Conservation (phyloP, 2,329 filamentous ascomycete species). For the Geosmithia flava region DNA sequence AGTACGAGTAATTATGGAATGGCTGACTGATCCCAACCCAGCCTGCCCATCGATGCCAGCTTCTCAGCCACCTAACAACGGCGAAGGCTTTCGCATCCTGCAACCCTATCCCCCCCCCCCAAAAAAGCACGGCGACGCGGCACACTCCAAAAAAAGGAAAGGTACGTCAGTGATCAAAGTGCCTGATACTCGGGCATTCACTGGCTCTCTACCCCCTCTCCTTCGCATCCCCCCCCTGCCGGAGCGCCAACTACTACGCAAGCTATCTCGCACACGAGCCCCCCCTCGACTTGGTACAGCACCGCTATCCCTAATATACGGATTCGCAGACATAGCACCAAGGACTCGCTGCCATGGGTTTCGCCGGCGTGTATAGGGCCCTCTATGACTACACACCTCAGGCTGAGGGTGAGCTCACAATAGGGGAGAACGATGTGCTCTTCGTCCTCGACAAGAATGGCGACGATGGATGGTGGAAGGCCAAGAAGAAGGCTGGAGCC, state of each 20-base stretch:
- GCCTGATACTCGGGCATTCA: neutral
- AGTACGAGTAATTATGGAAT: neutral
- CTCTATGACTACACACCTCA: constrained; percentile 89
- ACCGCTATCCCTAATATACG: neutral
- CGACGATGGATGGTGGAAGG: constrained; percentile 86
- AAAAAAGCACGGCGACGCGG: neutral
- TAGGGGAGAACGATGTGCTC: constrained; percentile 76
- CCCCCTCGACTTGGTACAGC: neutral
- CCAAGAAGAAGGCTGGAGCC: constrained; percentile 74
- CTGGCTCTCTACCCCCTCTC: neutral
- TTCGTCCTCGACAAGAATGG: constrained; percentile 75
- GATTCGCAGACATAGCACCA: neutral
- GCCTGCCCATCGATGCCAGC: neutral
- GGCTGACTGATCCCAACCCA: neutral
- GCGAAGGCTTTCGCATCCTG: neutral
- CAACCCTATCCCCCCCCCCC: neutral
- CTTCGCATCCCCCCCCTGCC: neutral
- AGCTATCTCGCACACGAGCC: neutral
- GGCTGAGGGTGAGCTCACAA: constrained; percentile 71
- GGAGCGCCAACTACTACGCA: neutral
- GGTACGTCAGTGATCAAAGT: neutral
- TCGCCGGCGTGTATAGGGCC: constrained; percentile 81
- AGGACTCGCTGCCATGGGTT: constrained; percentile 53
- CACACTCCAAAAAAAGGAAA: neutral
- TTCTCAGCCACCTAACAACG: neutral